Evolutionary conservation across 2,329 filamentous ascomycete species (phyloP), one percentile per base, ranked within the genome.

Genomic region (Aspergillus tamarii): DNA sequence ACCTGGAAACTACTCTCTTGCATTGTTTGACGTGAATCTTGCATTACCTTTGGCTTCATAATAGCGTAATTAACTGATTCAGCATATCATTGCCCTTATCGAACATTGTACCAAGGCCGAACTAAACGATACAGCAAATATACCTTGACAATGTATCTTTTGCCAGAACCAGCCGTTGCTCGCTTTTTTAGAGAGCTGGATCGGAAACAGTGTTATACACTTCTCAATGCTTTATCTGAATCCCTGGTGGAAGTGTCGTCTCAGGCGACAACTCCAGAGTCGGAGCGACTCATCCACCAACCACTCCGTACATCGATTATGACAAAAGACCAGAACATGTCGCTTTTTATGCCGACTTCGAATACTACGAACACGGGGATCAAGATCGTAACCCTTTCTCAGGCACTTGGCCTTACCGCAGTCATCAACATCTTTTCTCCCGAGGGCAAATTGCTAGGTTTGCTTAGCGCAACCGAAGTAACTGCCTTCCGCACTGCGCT

Each of bases 401-500:
- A 72, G 3, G 65, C 63, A 14, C 57, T 71, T 2, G 73, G 76
- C 45, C 85, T 90, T 16, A 88, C 85, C 3, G 90, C 91, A 21
- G 87, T 89, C 9, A 83, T 94, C 57, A 91, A 90, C 32, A 81
- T 94, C 56, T 90, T 91, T 79, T 81, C 82, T 0, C 83, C 86
- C 1, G 80, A 84, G 26, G 91, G 91, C 48, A 77, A 81, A 12
- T 85, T 91, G 0, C 77, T 87, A 6, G 92, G 89, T 5, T 84
- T 94, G 61, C 79, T 95, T 43, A 90, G 92, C 70, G 91, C 91
- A 19, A 85, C 86, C 64, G 88, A 91, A 53, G 80, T 94, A 36
- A 95, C 92, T 0, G 91, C 90, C 3, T 95, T 94, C 77, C 88
- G 92, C 64, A 95, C 92, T 0, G 90, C 91, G 0, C 82, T 94